Conservation (phyloP, 2,329 filamentous ascomycete genomes). For the Aspergillus alliaceus region DNA sequence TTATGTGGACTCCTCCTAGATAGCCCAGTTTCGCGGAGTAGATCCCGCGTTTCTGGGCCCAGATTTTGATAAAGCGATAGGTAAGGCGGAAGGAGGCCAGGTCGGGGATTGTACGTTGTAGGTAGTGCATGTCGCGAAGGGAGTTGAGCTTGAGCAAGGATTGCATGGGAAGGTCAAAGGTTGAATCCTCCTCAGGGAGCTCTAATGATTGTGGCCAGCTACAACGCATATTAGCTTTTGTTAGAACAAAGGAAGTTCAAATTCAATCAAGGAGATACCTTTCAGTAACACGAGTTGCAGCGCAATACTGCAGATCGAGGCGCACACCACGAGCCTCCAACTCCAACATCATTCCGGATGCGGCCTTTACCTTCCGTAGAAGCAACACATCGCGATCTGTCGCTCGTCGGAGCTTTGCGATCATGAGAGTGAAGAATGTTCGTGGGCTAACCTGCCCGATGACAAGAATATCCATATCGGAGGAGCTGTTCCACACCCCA, state of each 20-base stretch:
- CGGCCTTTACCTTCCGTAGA: slow-evolving; percentile 8
- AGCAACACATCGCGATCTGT: not conserved
- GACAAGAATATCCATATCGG: slow-evolving; percentile 8
- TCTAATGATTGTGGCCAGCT: slow-evolving; percentile 2
- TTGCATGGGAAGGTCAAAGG: slow-evolving; percentile 6
- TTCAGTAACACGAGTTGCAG: slow-evolving; percentile 6
- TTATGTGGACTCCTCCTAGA: slow-evolving; percentile 6
- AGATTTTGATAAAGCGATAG: slow-evolving; percentile 6
- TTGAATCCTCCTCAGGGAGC: not conserved
- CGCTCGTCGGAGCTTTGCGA: slow-evolving; percentile 1
- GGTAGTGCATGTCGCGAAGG: slow-evolving; percentile 8
- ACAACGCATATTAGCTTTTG: not conserved
- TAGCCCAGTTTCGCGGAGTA: slow-evolving; percentile 9
- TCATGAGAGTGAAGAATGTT: slow-evolving; percentile 8
- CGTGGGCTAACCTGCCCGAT: slow-evolving; percentile 7
- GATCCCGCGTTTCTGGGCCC: slow-evolving; percentile 4
- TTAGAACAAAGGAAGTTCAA: not conserved
- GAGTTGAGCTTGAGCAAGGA: slow-evolving; percentile 10
- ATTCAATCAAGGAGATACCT: not conserved
- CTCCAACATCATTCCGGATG: slow-evolving; percentile 8
- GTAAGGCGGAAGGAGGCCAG: slow-evolving; percentile 3
- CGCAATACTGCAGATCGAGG: slow-evolving; percentile 8
- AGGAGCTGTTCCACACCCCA: slow-evolving; percentile 3
- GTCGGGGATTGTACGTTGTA: slow-evolving; percentile 7
- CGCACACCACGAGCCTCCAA: slow-evolving; percentile 1